phyloP scores from a whole-genome alignment of 2,329 filamentous ascomycete genomes.

The Metarhizium humberi region DNA sequence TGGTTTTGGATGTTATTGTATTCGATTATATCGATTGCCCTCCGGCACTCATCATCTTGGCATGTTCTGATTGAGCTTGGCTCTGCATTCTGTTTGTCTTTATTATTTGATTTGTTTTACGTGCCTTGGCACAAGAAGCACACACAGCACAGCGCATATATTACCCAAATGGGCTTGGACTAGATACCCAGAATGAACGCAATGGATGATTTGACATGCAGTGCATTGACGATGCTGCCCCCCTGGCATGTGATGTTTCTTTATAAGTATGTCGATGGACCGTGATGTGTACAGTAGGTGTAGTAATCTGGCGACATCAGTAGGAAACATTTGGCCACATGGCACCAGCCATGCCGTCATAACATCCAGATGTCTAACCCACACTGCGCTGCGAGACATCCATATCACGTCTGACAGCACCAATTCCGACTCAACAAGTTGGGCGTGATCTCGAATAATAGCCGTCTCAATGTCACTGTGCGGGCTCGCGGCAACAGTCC shows the following conservation, averaged over 20 bases:
- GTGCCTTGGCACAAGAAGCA: not conserved
- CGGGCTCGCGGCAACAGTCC: too few relatives aligned
- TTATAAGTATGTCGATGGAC: too few relatives aligned
- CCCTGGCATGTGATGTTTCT: not conserved
- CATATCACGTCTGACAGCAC: too few relatives aligned
- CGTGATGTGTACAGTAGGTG: too few relatives aligned
- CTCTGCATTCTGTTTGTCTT: not conserved
- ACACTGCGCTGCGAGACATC: too few relatives aligned
- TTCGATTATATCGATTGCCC: not conserved
- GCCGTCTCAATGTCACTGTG: too few relatives aligned
- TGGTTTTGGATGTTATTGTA: not conserved
- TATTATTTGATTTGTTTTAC: not conserved
- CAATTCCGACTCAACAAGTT: too few relatives aligned
- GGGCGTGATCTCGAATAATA: too few relatives aligned
- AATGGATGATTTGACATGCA: not conserved
- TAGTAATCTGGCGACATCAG: too few relatives aligned
- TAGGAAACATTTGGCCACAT: too few relatives aligned
- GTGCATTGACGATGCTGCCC: not conserved
- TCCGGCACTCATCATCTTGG: not conserved
- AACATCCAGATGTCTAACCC: too few relatives aligned
- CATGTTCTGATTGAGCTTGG: not conserved
- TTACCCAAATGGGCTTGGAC: not conserved
- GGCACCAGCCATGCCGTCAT: too few relatives aligned
- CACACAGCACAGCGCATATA: not conserved
- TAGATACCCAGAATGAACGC: constrained; percentile 5